Percentiles rank a stretch among this genome's conserved stretches.
Evolutionary conservation across 129 eudicot species (phyloP).

Genomic region (Flaveria linearis): DNA sequence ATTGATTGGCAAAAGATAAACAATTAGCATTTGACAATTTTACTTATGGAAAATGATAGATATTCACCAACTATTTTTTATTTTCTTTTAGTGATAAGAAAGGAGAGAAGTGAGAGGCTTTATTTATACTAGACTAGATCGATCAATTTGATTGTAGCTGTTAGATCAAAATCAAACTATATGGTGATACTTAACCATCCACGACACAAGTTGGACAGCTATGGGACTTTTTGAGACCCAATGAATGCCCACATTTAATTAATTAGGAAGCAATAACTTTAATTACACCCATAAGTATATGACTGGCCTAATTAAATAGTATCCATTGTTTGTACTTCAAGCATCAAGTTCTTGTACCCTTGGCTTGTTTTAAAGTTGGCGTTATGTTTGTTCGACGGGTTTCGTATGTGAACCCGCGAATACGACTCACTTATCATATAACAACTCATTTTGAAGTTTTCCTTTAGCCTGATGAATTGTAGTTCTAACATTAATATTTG

Average conservation of each 20-base stretch:
- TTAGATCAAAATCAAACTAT: background rate
- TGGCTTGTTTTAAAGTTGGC: background rate
- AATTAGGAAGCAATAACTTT: conserved; percentile 18
- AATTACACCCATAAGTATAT: conserved; percentile 20
- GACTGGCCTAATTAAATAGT: background rate
- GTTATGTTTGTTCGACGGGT: no score
- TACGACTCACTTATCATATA: background rate
- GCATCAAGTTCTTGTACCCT: background rate
- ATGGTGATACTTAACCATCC: conserved; percentile 9
- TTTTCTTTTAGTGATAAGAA: no score
- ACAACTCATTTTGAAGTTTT: background rate
- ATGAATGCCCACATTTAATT: background rate
- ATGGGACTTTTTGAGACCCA: conserved; percentile 7
- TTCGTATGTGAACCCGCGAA: background rate
- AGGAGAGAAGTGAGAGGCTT: no score
- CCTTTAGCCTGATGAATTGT: background rate
- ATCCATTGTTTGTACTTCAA: background rate
- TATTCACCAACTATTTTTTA: no score
- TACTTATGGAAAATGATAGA: no score
- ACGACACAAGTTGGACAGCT: conserved; percentile 21
- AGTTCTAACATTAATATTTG: background rate
- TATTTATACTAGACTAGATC: no score
- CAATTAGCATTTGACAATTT: no score
- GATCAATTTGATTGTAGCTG: background rate
- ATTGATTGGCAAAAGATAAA: no score